Base-by-base conservation (phyloP, 1,139 yeast species). In the Nakaseomyces bracarensis region DNA sequence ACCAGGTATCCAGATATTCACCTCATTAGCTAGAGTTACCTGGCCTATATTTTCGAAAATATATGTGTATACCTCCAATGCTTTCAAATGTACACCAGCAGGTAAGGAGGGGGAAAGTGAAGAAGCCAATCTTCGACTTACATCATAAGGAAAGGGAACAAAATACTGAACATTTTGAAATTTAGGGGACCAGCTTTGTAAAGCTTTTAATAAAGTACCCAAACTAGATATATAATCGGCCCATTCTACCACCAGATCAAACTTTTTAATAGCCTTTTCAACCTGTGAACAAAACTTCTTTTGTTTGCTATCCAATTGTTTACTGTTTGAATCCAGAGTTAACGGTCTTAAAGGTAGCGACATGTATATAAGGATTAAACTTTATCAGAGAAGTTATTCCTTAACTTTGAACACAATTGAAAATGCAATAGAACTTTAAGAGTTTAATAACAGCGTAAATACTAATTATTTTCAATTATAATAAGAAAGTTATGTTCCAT, bases 141-240 rank as follows among this genome's bases (percentile, higher is more conserved):
- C 47, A 60, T 65, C 60, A 41, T 60, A 57, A 9, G 65, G 62
- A 20, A 46, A 49, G 42, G 69, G 54, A 77, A 72, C 51, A 77
- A 65, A 44, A 69, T 71, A 51, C 65, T 70, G 39, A 75, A 74
- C 28, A 75, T 72, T 45, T 66, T 71, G 35, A 52, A 73, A 62
- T 70, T 64, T 72, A 2, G 87, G 86, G 2, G 82, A 66, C 70
- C 75, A 73, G 49, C 65, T 63, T 44, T 71, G 74, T 28, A 87
- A 64, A 0, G 91, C 79, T 59, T 86, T 84, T 48, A 79, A 78
- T 10, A 91, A 71, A 50, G 83, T 76, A 1, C 91, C 79, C 37
- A 93, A 68, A 59, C 86, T 87, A 16, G 96, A 82, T 45, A 91
- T 91, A 61, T 89, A 87, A 59, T 91, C 98, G n/a, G 98, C 97